These are phyloP conservation scores for Pichia rugopelliculosa DNA, from an alignment of 805 yeast genomes.

Conservation along the genomic window DNA sequence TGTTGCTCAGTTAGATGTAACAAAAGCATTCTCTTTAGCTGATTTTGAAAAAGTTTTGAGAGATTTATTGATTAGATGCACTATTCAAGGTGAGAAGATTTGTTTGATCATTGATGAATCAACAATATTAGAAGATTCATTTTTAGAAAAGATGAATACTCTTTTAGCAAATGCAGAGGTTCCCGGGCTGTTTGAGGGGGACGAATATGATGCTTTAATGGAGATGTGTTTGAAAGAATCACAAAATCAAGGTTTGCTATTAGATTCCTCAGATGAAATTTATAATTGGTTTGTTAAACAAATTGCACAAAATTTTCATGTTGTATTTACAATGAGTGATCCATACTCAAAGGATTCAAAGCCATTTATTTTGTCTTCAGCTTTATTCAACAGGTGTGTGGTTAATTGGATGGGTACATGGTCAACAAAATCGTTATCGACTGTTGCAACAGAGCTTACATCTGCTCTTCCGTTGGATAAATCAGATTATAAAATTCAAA, in stretches of 20 bases:
- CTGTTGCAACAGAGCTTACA: constrained; percentile 37
- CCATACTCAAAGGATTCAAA: constrained; percentile 32
- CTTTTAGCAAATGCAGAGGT: constrained; percentile 88
- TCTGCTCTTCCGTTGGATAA: constrained; percentile 44
- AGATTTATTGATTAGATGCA: constrained; percentile 41
- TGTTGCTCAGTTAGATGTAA: constrained; percentile 50
- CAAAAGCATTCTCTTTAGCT: constrained; percentile 41
- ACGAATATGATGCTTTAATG: constrained; percentile 50
- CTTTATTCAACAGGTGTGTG: constrained; percentile 83
- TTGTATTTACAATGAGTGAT: constrained; percentile 67
- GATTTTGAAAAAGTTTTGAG: constrained; percentile 68
- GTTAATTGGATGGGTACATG: constrained; percentile 86
- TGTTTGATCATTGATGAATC: constrained; percentile 81
- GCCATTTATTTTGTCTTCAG: constrained; percentile 69
- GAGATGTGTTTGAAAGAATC: constrained; percentile 49
- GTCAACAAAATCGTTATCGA: constrained; percentile 43
- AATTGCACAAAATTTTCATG: constrained; percentile 68
- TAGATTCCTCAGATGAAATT: constrained; percentile 64
- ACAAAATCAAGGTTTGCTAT: constrained; percentile 48
- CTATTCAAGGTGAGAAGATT: constrained; percentile 49
- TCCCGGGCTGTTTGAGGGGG: constrained; percentile 82
- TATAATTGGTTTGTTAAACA: constrained; percentile 68
- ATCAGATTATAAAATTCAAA: constrained; percentile 34
- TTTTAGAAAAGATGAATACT: constrained; percentile 87
- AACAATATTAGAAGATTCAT: constrained; percentile 64